Evolutionary conservation across 306 rosid species (phyloP), one percentile per base, ranked within the genome.

Genomic region (Medicago lupulina): DNA sequence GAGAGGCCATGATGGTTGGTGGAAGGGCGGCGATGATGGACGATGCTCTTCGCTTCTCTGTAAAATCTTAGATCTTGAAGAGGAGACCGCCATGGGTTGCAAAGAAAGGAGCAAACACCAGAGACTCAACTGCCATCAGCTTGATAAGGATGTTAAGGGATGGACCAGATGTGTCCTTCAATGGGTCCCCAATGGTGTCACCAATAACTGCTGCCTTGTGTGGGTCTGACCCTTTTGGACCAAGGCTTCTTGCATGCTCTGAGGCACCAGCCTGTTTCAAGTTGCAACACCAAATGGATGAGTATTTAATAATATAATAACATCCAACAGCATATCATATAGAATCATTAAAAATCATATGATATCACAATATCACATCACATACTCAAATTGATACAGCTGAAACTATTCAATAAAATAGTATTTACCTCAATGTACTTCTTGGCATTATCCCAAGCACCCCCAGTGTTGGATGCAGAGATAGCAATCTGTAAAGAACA

Each of bases 381-480:
- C 16, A 51, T 51, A 7, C 17, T 53, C 25, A 53, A 43, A 10
- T 43, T 43, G 49, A 46, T 55, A 55, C 61, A 55, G 31, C 61
- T 55, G 15, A 55, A 55, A 11, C 34, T 8, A 55, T 9, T 4
- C 1, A 55, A 19, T 55, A 19, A 55, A 55, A 55, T 55, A 49
- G 54, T 14, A 55, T 9, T 70, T 76, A 89, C 99, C 99, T 96
- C 98, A 12, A 96, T 96, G 71, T 92, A 96, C 76, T 96, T 96
- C 88, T 90, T 96, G 82, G 97, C 99, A 43, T 92, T 96, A 73
- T 96, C 99, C 98, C 99, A 96, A 50, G 99, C 99, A 80, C 99
- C 99, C 55, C 99, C 97, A 3, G 99, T 92, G 96, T 96, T 96
- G 76, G 99, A 96, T 54, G 99, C 98, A 67, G 99, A 92, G 82